Evolutionary conservation across 2,329 filamentous ascomycete species (phyloP), one percentile per base, ranked within the genome.

Genomic region (Ceratocystis variospora): DNA sequence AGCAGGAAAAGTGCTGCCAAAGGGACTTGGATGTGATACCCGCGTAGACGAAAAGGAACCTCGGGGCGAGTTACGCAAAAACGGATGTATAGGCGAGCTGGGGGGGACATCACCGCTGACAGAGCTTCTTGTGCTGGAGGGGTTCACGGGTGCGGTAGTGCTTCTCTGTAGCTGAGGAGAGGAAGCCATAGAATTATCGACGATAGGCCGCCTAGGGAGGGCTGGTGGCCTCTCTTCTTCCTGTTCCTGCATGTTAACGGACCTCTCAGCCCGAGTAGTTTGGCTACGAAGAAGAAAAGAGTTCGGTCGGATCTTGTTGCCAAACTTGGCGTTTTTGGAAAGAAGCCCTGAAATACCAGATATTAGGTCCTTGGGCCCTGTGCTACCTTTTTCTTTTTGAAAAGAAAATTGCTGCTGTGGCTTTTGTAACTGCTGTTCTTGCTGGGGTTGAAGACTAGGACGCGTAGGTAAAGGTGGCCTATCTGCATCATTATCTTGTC

Each of bases 191-290:
- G 41, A 55, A 7, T 59, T 45, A 46, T 68, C 63, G 5, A 63
- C 45, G 5, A 68, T 61, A 3, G 66, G 66, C n/a, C 61, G 63
- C 31, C 66, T 68, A 25, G 63, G 66, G 28, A 63, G 53, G 31
- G 41, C 28, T 2, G 62, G 66, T 10, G 66, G 31, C 8, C 46
- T 8, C 45, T 67, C 65, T 10, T 67, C 41, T 8, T 61, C 66
- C 37, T 63, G 55, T 15, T 22, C 28, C 25, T n/a, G 55, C 25
- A 59, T n/a, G 17, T 59, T 7, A 7, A 3, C 10, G 31, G 55
- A 59, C 12, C 25, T 33, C 25, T 57, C 66, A 17, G 55, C 41
- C 46, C 62, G 66, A 15, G 63, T 64, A 12, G 66, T 67, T 31
- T 64, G 62, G 2, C 66, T 50, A 19, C 66, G 66, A 33, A 62